A percentile compares a stretch with the other conserved stretches of the same genome.
These are phyloP conservation scores for Davidsoniella neocaledoniae DNA, from an alignment of 2,329 filamentous ascomycete genomes.

Conservation along the genomic window DNA sequence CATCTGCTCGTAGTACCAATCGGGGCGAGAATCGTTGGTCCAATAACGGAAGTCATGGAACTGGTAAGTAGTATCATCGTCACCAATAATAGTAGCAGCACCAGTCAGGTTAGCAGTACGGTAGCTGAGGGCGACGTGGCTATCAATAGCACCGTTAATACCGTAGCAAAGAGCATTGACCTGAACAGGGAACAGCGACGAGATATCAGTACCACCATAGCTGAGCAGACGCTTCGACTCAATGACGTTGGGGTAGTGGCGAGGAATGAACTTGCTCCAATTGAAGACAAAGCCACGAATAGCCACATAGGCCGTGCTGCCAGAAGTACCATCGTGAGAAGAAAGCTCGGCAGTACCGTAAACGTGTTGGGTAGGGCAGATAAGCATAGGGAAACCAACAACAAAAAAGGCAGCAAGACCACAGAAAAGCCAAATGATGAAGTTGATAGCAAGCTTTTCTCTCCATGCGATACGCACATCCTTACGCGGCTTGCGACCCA, in stretches of 20 bases:
- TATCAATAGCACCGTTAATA: conserved; percentile 44
- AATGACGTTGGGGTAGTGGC: conserved; percentile 57
- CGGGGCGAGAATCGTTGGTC: conserved; percentile 63
- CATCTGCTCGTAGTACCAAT: conserved; percentile 91
- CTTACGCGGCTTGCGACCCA: conserved; percentile 79
- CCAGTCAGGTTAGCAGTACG: conserved; percentile 58
- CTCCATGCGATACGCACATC: conserved; percentile 89
- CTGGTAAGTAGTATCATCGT: conserved; percentile 51
- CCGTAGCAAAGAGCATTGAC: conserved; percentile 84
- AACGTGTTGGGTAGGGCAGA: conserved; percentile 84
- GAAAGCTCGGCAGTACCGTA: conserved; percentile 65
- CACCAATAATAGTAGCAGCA: conserved; percentile 45
- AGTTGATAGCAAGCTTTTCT: conserved; percentile 94
- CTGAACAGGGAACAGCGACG: conserved; percentile 77
- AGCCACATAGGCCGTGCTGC: conserved; percentile 49
- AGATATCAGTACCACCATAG: conserved; percentile 82
- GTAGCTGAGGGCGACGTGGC: conserved; percentile 71
- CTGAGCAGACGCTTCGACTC: conserved; percentile 43
- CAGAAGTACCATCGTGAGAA: conserved; percentile 53
- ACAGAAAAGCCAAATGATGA: conserved; percentile 88
- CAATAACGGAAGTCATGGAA: conserved; percentile 91
- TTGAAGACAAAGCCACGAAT: conserved; percentile 87
- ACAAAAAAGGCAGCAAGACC: conserved; percentile 71
- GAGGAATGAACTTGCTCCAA: conserved; percentile 52
- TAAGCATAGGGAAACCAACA: conserved; percentile 66